Percentiles rank a stretch among this genome's conserved stretches.
These are phyloP conservation scores for Heliamphora exappendiculata DNA, from an alignment of 148 eudicot species.

Conservation along the genomic window DNA sequence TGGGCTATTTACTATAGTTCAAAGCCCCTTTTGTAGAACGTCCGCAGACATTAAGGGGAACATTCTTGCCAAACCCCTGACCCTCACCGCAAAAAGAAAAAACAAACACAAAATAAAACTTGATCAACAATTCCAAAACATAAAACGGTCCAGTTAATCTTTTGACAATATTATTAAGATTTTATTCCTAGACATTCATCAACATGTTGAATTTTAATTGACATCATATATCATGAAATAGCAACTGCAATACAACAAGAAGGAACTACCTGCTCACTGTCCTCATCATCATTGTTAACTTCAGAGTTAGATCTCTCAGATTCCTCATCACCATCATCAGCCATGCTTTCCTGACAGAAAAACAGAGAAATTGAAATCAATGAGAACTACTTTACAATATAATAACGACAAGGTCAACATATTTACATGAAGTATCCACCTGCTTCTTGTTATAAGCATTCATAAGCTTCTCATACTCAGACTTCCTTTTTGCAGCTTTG, in stretches of 20 bases:
- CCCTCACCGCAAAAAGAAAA: no score
- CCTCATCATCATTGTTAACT: slow-evolving; percentile 44
- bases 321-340: slow-evolving; percentile 47
- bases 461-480: slow-evolving; percentile 46
- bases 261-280: slow-evolving; percentile 41
- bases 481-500: slow-evolving; percentile 55
- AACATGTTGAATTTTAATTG: neutral
- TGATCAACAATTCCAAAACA: neutral
- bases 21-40: no score
- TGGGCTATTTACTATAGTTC: no score
- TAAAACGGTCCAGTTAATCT: neutral
- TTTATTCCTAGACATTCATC: neutral
- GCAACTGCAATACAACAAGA: neutral
- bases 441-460: slow-evolving; percentile 52
- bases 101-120: neutral
- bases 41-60: no score
- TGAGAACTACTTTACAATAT: neutral
- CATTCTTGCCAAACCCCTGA: no score
- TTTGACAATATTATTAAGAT: neutral
- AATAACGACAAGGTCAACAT: neutral
- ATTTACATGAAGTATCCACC: slow-evolving; percentile 20
- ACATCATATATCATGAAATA: neutral
- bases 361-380: neutral
- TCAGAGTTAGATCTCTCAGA: slow-evolving; percentile 51
- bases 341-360: slow-evolving; percentile 28